Evolutionary conservation across 441 rosid genomes (phyloP).

Genomic region (Eutrema salsugineum): DNA sequence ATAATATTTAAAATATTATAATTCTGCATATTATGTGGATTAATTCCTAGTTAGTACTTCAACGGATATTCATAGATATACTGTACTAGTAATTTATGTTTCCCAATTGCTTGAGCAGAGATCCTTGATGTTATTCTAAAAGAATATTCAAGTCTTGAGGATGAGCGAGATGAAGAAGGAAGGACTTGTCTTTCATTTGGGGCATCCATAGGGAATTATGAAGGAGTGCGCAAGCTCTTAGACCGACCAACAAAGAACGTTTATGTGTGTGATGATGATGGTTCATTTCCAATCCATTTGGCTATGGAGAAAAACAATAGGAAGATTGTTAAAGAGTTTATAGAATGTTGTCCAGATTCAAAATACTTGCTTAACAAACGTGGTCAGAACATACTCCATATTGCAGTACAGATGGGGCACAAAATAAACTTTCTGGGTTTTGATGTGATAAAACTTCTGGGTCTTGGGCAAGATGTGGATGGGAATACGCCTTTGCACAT

Average conservation of each 20-base stretch:
- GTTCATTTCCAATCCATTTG: constrained; percentile 18
- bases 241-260: not conserved
- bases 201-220: not conserved
- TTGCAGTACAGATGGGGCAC: not conserved
- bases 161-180: not conserved
- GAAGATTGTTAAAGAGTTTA: not conserved
- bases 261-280: constrained; percentile 1
- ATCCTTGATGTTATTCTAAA: not conserved
- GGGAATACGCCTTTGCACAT: constrained; percentile 13
- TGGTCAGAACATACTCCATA: constrained; percentile 13
- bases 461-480: not conserved
- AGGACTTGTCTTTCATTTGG: constrained; percentile 14
- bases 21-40: too few species aligned
- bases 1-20: too few species aligned
- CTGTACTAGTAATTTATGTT: not conserved
- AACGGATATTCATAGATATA: too few species aligned
- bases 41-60: too few species aligned
- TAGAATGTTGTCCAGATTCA: constrained; percentile 2
- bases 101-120: not conserved
- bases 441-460: too few species aligned
- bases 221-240: not conserved
- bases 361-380: not conserved
- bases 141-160: not conserved
- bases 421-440: too few species aligned
- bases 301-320: not conserved